phyloP scores from a whole-genome alignment of 768 basidiomycete species.

The Termitomyces titanicus region DNA sequence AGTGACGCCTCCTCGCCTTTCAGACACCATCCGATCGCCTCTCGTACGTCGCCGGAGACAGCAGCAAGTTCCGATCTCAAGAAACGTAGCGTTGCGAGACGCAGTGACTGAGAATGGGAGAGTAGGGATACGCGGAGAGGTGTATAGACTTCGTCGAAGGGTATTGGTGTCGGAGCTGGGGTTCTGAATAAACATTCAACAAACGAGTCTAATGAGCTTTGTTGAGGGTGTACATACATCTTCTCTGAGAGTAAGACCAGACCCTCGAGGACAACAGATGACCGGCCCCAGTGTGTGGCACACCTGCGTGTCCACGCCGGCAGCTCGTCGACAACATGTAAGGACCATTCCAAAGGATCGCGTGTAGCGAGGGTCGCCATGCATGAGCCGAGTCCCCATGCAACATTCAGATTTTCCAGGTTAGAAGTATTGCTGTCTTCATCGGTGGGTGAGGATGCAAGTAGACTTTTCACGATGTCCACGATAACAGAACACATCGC shows the following conservation, averaged over 20 bases:
- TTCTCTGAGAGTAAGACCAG: slow-evolving; percentile 44
- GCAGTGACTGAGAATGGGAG: slow-evolving; percentile 68
- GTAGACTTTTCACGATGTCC: slow-evolving; percentile 38
- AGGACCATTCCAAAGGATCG: slow-evolving; percentile 41
- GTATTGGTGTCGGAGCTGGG: slow-evolving; percentile 26
- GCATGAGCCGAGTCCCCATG: slow-evolving; percentile 61
- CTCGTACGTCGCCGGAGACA: slow-evolving; percentile 38
- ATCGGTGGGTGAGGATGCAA: slow-evolving; percentile 18
- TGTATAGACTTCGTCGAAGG: slow-evolving; percentile 50
- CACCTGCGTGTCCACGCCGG: slow-evolving; percentile 43
- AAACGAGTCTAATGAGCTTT: neutral
- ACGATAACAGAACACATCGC: slow-evolving; percentile 39
- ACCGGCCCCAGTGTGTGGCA: slow-evolving; percentile 54
- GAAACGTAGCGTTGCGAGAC: slow-evolving; percentile 62
- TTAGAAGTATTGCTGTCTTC: slow-evolving; percentile 27
- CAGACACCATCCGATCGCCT: slow-evolving; percentile 62
- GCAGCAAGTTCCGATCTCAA: slow-evolving; percentile 51
- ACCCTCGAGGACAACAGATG: slow-evolving; percentile 50
- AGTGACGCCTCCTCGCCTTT: slow-evolving; percentile 80
- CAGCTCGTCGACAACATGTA: slow-evolving; percentile 37
- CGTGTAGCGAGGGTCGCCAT: slow-evolving; percentile 48
- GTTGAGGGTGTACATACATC: slow-evolving; percentile 31
- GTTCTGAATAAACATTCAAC: slow-evolving; percentile 15
- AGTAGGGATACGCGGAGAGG: slow-evolving; percentile 52
- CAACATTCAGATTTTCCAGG: slow-evolving; percentile 15